These are phyloP conservation scores for Jamesozyma piceae DNA, from an alignment of 805 yeast genomes.

Conservation along the genomic window DNA sequence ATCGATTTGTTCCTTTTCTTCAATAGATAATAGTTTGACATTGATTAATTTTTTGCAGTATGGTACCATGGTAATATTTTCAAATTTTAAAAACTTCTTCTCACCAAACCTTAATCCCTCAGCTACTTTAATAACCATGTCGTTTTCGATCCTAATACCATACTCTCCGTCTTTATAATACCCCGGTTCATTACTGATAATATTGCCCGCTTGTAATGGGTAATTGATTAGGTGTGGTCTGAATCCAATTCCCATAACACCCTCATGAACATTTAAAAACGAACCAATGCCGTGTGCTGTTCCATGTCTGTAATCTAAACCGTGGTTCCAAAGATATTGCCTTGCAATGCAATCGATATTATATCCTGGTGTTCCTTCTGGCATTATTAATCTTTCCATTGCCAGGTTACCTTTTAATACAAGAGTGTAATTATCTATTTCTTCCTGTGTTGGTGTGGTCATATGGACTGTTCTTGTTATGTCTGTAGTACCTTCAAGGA, in stretches of 20 bases:
- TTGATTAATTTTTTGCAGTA: conserved; percentile 73
- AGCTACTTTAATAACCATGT: conserved; percentile 45
- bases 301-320: conserved; percentile 85
- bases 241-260: conserved; percentile 75
- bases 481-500: conserved; percentile 90
- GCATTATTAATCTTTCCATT: conserved; percentile 70
- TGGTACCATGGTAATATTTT: conserved; percentile 79
- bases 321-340: conserved; percentile 70
- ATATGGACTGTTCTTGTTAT: conserved; percentile 84
- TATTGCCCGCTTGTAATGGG: conserved; percentile 57
- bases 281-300: conserved; percentile 98
- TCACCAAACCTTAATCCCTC: conserved; percentile 43
- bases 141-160: conserved; percentile 87
- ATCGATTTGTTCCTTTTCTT: conserved; percentile 64
- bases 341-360: conserved; percentile 77
- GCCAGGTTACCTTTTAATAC: conserved; percentile 90
- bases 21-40: conserved; percentile 40
- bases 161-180: conserved; percentile 81
- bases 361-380: conserved; percentile 64
- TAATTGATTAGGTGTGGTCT: conserved; percentile 40
- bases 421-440: conserved; percentile 61
- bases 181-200: conserved; percentile 90
- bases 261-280: conserved; percentile 86
- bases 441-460: conserved; percentile 44
- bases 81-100: conserved; percentile 55